A percentile compares a stretch with the other conserved stretches of the same genome.
These are phyloP conservation scores for Oryza australiensis DNA, from an alignment of 176 grass and related monocot species.

Conservation along the genomic window DNA sequence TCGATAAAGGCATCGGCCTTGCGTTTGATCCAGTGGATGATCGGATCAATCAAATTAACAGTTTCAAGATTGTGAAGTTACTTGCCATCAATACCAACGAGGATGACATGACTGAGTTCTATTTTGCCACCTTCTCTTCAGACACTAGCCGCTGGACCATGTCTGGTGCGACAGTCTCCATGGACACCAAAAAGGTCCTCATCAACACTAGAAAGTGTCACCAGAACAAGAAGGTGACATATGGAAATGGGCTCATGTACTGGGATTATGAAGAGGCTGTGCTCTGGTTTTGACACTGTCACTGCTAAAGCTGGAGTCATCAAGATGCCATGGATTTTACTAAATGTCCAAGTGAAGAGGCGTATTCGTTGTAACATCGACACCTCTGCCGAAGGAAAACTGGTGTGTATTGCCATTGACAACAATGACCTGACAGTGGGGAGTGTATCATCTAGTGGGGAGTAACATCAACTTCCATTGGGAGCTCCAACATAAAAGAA, in stretches of 20 bases:
- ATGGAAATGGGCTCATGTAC: background rate
- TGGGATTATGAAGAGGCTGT: background rate
- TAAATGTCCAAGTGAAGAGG: background rate
- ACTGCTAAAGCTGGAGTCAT: background rate
- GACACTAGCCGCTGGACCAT: background rate
- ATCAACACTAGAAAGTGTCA: background rate
- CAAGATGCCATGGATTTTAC: background rate
- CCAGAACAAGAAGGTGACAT: background rate
- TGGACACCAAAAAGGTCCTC: no score
- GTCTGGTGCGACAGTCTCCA: background rate
- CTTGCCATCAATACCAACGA: no score
- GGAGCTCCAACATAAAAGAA: slow-evolving; percentile 2
- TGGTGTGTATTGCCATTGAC: background rate
- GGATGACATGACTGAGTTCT: background rate
- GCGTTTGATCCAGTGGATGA: background rate
- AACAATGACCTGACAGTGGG: background rate
- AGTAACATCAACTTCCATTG: background rate
- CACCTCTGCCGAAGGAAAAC: background rate
- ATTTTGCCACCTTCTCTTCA: background rate
- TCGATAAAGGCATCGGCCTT: background rate
- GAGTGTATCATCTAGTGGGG: background rate
- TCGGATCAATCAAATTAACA: background rate
- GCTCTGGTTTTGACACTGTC: background rate
- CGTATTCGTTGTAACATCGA: background rate
- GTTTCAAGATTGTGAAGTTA: background rate